phyloP scores from a whole-genome alignment of 129 eudicot genomes.

The Chrysanthemum lavandulifolium region DNA sequence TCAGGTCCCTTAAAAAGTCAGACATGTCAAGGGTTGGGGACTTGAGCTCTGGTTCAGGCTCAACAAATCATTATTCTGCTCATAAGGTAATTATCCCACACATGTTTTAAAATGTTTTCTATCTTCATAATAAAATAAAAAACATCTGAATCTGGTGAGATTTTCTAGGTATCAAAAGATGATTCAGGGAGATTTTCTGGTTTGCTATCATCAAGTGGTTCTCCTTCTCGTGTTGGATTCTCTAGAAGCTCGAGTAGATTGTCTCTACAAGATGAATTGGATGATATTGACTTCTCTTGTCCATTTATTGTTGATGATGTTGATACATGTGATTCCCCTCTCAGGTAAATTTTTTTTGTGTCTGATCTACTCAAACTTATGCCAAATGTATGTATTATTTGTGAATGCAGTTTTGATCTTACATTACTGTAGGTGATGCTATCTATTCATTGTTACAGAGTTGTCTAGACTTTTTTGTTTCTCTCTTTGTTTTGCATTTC shows the following conservation, averaged over 20 bases:
- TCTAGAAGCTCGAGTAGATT: conserved; percentile 92
- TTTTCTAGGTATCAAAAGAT: conserved; percentile 61
- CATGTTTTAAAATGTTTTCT: not conserved
- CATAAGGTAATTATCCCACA: conserved; percentile 50
- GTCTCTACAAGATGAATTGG: conserved; percentile 96
- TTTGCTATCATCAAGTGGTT: conserved; percentile 84
- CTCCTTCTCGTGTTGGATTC: conserved; percentile 90
- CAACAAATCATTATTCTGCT: conserved; percentile 43
- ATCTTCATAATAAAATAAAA: not conserved
- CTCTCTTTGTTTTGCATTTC: not conserved
- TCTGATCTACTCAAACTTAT: conserved; percentile 11
- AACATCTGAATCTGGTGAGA: conserved; percentile 12
- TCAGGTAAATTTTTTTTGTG: conserved; percentile 55
- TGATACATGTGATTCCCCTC: conserved; percentile 64
- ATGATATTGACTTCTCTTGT: conserved; percentile 72
- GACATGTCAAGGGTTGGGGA: conserved; percentile 77
- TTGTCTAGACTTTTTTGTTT: not conserved
- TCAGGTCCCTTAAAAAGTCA: conserved; percentile 60
- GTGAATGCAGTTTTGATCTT: not conserved
- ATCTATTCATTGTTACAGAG: not conserved
- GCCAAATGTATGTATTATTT: conserved; percentile 12
- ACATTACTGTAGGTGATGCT: not conserved
- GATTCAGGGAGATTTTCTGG: conserved; percentile 98
- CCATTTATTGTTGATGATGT: conserved; percentile 98
- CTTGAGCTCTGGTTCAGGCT: conserved; percentile 43